These are phyloP conservation scores for Malania oleifera DNA, from an alignment of 164 flowering plant genomes.

Conservation along the genomic window DNA sequence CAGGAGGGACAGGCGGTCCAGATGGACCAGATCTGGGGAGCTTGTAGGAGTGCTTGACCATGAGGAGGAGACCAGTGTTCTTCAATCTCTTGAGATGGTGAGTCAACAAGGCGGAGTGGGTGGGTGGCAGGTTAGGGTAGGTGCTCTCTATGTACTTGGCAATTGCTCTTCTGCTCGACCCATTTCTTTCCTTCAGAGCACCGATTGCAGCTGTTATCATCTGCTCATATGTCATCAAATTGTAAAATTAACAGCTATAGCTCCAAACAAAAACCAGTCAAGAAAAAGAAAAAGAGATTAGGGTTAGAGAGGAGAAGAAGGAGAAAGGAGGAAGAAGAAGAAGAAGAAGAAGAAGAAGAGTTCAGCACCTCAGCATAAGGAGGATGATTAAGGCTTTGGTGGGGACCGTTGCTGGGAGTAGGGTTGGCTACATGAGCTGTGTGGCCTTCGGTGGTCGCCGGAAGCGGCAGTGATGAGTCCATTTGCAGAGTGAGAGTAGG, in stretches of 20 bases:
- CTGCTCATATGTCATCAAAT: conserved; percentile 15
- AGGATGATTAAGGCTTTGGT: conserved; percentile 20
- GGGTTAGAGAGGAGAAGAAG: background rate
- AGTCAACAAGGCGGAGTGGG: conserved; percentile 51
- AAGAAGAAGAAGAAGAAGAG: background rate
- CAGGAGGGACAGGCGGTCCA: too few species aligned
- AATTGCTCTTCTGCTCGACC: conserved; percentile 62
- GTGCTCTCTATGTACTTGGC: conserved; percentile 45
- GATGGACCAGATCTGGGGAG: conserved; percentile 40
- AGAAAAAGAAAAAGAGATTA: background rate
- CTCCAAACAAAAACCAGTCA: conserved; percentile 1
- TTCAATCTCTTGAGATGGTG: conserved; percentile 52
- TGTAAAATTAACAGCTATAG: background rate
- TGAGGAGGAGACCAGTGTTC: conserved; percentile 35
- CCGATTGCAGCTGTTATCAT: conserved; percentile 59
- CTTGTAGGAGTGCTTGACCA: conserved; percentile 61
- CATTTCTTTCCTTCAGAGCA: conserved; percentile 44
- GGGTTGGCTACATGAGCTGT: conserved; percentile 16
- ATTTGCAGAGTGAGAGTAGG: conserved; percentile 10
- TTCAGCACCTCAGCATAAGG: conserved; percentile 33
- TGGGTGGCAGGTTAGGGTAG: conserved; percentile 41
- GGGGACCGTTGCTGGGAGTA: conserved; percentile 2
- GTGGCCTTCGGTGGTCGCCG: conserved; percentile 9
- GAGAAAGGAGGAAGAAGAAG: background rate
- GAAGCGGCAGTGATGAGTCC: conserved; percentile 7